Conservation (phyloP, 2,329 filamentous ascomycete species). For the Cytospora leucostoma region DNA sequence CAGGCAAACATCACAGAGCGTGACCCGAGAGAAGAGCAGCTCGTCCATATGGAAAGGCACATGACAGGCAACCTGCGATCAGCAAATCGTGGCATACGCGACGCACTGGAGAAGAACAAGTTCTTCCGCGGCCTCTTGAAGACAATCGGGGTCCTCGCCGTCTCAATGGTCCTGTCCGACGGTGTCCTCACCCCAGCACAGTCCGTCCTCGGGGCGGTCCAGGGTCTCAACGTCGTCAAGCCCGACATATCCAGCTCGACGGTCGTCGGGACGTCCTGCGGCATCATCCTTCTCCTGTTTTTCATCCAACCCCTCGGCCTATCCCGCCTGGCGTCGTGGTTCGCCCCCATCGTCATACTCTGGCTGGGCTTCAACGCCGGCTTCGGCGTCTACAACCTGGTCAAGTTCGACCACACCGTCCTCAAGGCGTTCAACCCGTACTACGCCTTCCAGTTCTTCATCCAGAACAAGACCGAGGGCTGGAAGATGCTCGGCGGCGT, state of each 20-base stretch:
- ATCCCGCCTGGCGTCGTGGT: conserved; percentile 56
- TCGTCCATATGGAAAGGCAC: conserved; percentile 60
- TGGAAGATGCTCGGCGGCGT: conserved; percentile 68
- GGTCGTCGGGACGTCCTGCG: conserved; percentile 65
- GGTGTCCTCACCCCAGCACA: conserved; percentile 68
- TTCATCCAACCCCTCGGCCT: conserved; percentile 64
- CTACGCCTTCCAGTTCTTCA: conserved; percentile 61
- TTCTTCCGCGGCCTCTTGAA: conserved; percentile 57
- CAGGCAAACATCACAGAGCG: conserved; percentile 58
- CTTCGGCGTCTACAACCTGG: conserved; percentile 64
- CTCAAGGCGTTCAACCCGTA: conserved; percentile 58
- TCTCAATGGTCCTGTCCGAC: conserved; percentile 65
- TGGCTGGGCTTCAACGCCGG: conserved; percentile 64
- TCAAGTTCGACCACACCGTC: conserved; percentile 52
- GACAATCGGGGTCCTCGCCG: conserved; percentile 62
- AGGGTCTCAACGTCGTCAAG: conserved; percentile 60
- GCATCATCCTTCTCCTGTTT: conserved; percentile 64
- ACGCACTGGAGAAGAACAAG: conserved; percentile 57
- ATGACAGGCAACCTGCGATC: conserved; percentile 55
- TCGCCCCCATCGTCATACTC: conserved; percentile 65
- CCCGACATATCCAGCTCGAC: conserved; percentile 55
- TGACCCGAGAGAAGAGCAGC: conserved; percentile 59
- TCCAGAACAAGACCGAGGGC: conserved; percentile 57
- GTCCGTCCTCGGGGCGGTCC: conserved; percentile 67
- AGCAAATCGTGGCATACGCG: conserved; percentile 53